These are phyloP conservation scores for Mrakia blollopis DNA, from an alignment of 768 basidiomycete genomes.

Conservation along the genomic window DNA sequence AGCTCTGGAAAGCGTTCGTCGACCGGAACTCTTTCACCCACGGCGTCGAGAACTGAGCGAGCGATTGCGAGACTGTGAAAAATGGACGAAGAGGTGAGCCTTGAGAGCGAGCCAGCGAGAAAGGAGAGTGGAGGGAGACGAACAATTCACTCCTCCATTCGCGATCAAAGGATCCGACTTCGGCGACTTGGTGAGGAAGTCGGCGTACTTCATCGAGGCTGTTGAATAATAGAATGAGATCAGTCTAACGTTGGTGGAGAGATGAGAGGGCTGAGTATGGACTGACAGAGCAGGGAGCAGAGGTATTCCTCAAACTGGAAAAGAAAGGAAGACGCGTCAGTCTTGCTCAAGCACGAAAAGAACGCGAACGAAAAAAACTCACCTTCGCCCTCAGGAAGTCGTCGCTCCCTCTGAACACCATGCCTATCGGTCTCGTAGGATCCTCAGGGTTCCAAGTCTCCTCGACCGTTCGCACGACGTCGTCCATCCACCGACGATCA, in stretches of 20 bases:
- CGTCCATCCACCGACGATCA: constrained; percentile 84
- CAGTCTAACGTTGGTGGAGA: no score
- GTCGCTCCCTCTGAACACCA: constrained; percentile 92
- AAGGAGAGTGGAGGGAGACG: background rate
- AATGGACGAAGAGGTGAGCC: background rate
- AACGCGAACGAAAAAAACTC: constrained; percentile 13
- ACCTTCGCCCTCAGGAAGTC: constrained; percentile 88
- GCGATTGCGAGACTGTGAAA: constrained; percentile 47
- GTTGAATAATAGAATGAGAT: no score
- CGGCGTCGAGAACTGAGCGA: constrained; percentile 75
- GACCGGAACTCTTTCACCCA: constrained; percentile 86
- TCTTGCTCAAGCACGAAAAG: no score
- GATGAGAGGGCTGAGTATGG: no score
- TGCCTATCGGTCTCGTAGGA: constrained; percentile 53
- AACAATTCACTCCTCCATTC: constrained; percentile 8
- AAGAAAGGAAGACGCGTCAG: background rate
- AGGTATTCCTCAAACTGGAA: constrained; percentile 88
- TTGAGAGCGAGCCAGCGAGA: no score
- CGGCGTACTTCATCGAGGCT: constrained; percentile 79
- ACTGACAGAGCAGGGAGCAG: constrained; percentile 60
- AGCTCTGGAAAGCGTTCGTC: constrained; percentile 81
- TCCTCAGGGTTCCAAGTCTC: constrained; percentile 67
- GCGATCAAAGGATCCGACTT: constrained; percentile 44
- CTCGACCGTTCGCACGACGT: constrained; percentile 48
- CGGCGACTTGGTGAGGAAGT: constrained; percentile 68